These are phyloP conservation scores for Ophiostoma piceae DNA, from an alignment of 2,329 filamentous ascomycete genomes.

Conservation along the genomic window DNA sequence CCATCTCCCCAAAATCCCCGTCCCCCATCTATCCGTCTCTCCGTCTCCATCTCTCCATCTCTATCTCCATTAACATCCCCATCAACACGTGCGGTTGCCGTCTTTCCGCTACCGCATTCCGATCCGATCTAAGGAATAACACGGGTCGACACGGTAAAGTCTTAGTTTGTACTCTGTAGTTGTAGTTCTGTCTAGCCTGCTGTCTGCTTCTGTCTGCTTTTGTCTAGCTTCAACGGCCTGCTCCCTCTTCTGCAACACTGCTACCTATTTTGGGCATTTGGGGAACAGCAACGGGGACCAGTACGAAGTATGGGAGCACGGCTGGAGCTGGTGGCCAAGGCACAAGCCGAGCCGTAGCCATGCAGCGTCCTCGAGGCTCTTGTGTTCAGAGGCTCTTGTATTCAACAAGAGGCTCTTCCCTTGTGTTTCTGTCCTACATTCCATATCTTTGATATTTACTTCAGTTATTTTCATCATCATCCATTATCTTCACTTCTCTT, in stretches of 20 bases:
- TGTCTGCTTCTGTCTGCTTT: neutral
- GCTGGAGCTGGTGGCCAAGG: neutral
- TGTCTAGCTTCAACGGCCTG: neutral
- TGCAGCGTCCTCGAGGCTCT: neutral
- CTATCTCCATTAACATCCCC: neutral
- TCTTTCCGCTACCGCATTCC: conserved; percentile 2
- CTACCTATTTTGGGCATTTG: neutral
- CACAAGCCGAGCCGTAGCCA: neutral
- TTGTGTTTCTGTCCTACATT: neutral
- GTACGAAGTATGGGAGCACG: neutral
- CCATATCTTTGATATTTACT: no score
- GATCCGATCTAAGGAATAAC: conserved; percentile 13
- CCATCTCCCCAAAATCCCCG: neutral
- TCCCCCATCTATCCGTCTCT: neutral
- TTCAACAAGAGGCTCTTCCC: neutral
- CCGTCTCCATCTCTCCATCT: neutral
- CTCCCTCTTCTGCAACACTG: neutral
- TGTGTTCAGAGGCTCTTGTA: neutral
- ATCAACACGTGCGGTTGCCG: conserved; percentile 1
- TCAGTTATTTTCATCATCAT: no score
- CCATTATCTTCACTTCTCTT: neutral
- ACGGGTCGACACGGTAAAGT: neutral
- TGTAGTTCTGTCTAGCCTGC: neutral
- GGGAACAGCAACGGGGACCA: conserved; percentile 4
- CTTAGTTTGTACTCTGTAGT: neutral